A percentile compares a stretch with the other conserved stretches of the same genome.
Evolutionary conservation across 2,329 filamentous ascomycete genomes (phyloP).

Genomic region (Colletotrichum graminicola): DNA sequence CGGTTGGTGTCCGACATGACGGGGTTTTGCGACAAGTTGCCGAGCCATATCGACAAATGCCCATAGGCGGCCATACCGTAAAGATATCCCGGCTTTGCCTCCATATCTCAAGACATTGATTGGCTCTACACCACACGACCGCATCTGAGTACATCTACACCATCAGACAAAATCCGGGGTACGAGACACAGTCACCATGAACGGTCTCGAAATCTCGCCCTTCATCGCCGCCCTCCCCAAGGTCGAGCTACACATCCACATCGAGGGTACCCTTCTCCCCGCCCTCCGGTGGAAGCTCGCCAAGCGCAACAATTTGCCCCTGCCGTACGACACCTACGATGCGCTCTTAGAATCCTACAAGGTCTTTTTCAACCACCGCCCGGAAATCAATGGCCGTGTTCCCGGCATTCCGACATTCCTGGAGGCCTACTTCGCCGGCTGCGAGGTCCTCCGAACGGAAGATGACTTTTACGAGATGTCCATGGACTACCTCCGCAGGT

Average conservation of each 20-base stretch:
- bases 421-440: conserved; percentile 82
- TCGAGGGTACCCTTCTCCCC: conserved; percentile 81
- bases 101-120: not conserved
- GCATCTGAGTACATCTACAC: not conserved
- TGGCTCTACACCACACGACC: not conserved
- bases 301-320: conserved; percentile 70
- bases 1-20: conserved; percentile 15
- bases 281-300: conserved; percentile 78
- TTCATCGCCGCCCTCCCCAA: conserved; percentile 78
- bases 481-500: conserved; percentile 77
- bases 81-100: not conserved
- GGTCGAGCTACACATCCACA: conserved; percentile 84
- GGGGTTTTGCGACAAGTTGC: not conserved
- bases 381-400: conserved; percentile 52
- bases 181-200: conserved; percentile 43
- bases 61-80: too few species aligned
- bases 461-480: conserved; percentile 80
- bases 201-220: conserved; percentile 49
- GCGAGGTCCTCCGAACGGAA: conserved; percentile 75
- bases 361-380: conserved; percentile 53
- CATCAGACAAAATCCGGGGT: not conserved
- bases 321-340: conserved; percentile 72
- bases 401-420: conserved; percentile 65
- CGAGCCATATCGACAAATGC: not conserved
- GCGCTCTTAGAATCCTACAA: conserved; percentile 73